Evolutionary conservation across 106 monocot species (phyloP), one percentile per base, ranked within the genome.

Genomic region (Agapanthus africanus): DNA sequence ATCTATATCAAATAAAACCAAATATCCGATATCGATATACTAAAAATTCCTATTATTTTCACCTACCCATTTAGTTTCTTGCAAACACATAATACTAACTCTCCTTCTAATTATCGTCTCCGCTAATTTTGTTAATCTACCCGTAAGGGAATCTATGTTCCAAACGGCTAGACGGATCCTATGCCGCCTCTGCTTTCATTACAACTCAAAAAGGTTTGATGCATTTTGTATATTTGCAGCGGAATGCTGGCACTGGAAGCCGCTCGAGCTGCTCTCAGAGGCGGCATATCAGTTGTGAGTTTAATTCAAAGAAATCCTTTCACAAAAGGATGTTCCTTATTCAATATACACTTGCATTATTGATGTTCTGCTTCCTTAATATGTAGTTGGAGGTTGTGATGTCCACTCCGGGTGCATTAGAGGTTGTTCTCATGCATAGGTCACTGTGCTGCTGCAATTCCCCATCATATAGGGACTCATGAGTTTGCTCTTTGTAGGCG

Each of bases 361-460:
- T 70, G 60, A 68, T n/a, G 34, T 59, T 16, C 47, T 0, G 32
- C 8, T 30, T 31, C 37, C 16, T 13, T 26, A 61, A 68, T 74
- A 23, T 82, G 56, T 66, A 94, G 94, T 73, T 95, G 38, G 95
- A 95, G 79, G 79, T 95, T 73, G 83, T 88, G 57, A 84, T 91
- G 81, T 76, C 88, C n/a, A 91, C 88, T 46, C 95, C 95, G 63
- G 85, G 81, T 70, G 95, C 47, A 26, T 70, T 90, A 36, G 87
- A 91, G 94, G 94, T 94, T 51, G 47, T 33, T 44, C 42, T n/a
- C 11, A 34, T 35, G 19, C 50, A 50, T 25, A 14, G 7, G 21
- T 23, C 26, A 37, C 50, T 36, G 62, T 36, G 25, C 63, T 47
- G 5, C 26, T 64, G 35, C 32, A 44, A 37, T 63, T 73, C 6